Conservation (phyloP, 2,329 filamentous ascomycete genomes). For the Malbranchea zuffiana region DNA sequence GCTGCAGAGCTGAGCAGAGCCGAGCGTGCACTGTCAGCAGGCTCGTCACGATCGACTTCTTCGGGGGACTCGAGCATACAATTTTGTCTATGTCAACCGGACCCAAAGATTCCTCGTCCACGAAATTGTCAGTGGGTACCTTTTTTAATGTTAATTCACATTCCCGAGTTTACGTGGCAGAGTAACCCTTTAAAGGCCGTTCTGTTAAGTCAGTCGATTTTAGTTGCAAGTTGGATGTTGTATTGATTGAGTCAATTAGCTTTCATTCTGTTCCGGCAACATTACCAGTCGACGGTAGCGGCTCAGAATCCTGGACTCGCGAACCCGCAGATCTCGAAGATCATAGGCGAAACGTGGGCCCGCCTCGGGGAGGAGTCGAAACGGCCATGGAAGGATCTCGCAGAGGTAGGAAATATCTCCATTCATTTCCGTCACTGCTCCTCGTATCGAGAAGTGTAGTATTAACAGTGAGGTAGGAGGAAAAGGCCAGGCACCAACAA, state of each 20-base stretch:
- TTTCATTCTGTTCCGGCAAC: slow-evolving; percentile 94
- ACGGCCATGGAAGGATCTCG: slow-evolving; percentile 75
- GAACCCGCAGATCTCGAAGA: slow-evolving; percentile 94
- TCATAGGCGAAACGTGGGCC: slow-evolving; percentile 89
- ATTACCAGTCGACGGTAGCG: slow-evolving; percentile 74
- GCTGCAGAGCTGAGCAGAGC: slow-evolving; percentile 6
- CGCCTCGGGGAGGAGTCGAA: slow-evolving; percentile 63
- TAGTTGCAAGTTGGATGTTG: slow-evolving; percentile 10
- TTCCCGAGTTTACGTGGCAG: slow-evolving; percentile 7
- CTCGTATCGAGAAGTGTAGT: slow-evolving; percentile 9
- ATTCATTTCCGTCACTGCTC: not conserved
- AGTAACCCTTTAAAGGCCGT: too few species aligned
- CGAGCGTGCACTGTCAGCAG: slow-evolving; percentile 22
- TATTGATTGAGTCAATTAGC: slow-evolving; percentile 47
- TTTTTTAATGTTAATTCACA: slow-evolving; percentile 12
- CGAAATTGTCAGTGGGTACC: slow-evolving; percentile 51
- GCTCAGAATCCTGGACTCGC: slow-evolving; percentile 75
- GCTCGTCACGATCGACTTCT: slow-evolving; percentile 24
- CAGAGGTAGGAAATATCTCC: slow-evolving; percentile 49
- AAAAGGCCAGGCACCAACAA: slow-evolving; percentile 77
- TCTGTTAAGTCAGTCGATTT: too few species aligned
- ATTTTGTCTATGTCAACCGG: slow-evolving; percentile 59
- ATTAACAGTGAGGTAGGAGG: slow-evolving; percentile 46
- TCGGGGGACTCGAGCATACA: slow-evolving; percentile 38
- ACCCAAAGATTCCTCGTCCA: slow-evolving; percentile 59